These are phyloP conservation scores for Pseudopithomyces maydicus DNA, from an alignment of 2,329 filamentous ascomycete species.

Conservation along the genomic window DNA sequence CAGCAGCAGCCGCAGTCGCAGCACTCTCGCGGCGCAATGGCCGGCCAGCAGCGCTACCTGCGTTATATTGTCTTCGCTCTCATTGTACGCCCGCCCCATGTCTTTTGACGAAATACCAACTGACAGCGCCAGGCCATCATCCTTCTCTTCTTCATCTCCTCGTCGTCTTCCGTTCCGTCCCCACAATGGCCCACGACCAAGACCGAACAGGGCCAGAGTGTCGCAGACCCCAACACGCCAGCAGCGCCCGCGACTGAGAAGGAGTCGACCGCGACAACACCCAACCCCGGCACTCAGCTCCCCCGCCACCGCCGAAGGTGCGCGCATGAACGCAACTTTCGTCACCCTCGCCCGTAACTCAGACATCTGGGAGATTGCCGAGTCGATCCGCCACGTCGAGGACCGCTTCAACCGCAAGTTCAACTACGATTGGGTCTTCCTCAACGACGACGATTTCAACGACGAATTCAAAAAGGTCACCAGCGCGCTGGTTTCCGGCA, in stretches of 20 bases:
- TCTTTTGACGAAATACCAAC: background rate
- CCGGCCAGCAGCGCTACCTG: constrained; percentile 73
- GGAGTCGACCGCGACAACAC: constrained; percentile 35
- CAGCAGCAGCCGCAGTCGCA: constrained; percentile 10
- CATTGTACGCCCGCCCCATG: constrained; percentile 66
- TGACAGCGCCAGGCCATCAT: constrained; percentile 60
- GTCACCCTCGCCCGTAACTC: constrained; percentile 92
- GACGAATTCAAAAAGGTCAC: constrained; percentile 93
- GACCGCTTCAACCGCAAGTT: constrained; percentile 97
- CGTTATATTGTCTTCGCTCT: constrained; percentile 79
- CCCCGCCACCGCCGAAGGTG: constrained; percentile 62
- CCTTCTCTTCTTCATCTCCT: constrained; percentile 82
- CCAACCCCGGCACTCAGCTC: constrained; percentile 37
- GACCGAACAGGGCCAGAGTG: constrained; percentile 18
- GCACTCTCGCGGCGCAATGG: constrained; percentile 63
- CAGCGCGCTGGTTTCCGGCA: constrained; percentile 86
- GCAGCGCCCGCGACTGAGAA: constrained; percentile 11
- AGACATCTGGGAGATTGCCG: constrained; percentile 95
- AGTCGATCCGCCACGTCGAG: constrained; percentile 94
- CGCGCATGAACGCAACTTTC: constrained; percentile 95
- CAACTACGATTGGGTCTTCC: constrained; percentile 99
- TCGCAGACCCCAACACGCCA: constrained; percentile 19
- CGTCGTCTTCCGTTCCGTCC: constrained; percentile 56
- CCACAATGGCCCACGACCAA: constrained; percentile 38
- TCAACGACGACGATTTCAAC: constrained; percentile 95